Evolutionary conservation across 768 basidiomycete species (phyloP).

Genomic region (Scleroderma citrinum): DNA sequence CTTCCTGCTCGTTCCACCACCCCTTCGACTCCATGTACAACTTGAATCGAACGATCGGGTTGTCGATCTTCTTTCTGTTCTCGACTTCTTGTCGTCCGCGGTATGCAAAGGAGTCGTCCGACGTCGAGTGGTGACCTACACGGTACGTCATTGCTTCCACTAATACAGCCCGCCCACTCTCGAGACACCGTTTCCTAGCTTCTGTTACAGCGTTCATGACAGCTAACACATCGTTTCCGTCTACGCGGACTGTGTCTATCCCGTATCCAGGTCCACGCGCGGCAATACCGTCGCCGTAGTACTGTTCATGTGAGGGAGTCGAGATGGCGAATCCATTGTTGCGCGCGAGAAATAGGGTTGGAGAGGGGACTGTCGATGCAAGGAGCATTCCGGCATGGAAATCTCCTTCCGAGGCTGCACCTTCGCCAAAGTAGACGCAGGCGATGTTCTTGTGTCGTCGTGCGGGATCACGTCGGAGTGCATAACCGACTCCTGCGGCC

Average conservation of each 20-base stretch:
- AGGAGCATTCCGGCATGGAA: constrained; percentile 89
- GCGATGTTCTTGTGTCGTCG: constrained; percentile 71
- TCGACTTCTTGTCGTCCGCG: constrained; percentile 86
- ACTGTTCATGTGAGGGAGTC: constrained; percentile 86
- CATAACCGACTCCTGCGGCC: constrained; percentile 89
- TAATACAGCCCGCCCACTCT: constrained; percentile 75
- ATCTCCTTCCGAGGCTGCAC: constrained; percentile 91
- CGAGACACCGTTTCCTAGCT: constrained; percentile 63
- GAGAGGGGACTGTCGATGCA: constrained; percentile 70
- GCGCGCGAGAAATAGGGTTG: constrained; percentile 67
- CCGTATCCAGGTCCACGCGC: constrained; percentile 88
- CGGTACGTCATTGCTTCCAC: constrained; percentile 92
- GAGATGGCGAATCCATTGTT: constrained; percentile 96
- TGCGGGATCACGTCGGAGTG: constrained; percentile 70
- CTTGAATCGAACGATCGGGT: constrained; percentile 82
- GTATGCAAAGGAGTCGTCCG: constrained; percentile 94
- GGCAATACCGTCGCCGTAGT: constrained; percentile 88
- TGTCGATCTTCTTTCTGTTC: constrained; percentile 85
- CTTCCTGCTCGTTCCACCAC: constrained; percentile 80
- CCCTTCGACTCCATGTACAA: constrained; percentile 74
- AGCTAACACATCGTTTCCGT: constrained; percentile 89
- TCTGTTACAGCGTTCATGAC: constrained; percentile 71
- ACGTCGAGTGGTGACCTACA: constrained; percentile 92
- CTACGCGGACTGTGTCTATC: constrained; percentile 85
- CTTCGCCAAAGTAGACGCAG: constrained; percentile 90